Evolutionary conservation across 23 red algal species (phyloP).

Genomic region (Gracilaria domingensis): DNA sequence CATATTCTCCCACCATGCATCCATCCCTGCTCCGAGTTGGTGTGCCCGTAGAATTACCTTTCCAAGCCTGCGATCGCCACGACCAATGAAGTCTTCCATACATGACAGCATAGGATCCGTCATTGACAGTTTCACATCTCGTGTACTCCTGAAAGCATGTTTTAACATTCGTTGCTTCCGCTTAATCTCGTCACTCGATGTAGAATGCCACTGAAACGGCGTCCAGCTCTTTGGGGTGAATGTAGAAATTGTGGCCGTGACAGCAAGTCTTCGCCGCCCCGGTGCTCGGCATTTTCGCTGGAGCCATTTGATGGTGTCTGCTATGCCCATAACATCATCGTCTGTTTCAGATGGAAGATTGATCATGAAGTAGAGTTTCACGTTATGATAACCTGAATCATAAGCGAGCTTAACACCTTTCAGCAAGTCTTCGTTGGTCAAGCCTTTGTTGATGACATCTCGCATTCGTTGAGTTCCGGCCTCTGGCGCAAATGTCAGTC

Average conservation of each 20-base stretch:
- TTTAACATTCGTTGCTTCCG: slow-evolving; percentile 79
- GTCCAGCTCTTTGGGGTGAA: slow-evolving; percentile 83
- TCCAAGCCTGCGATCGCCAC: slow-evolving; percentile 64
- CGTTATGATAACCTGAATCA: slow-evolving; percentile 69
- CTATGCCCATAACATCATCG: slow-evolving; percentile 83
- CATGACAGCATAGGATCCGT: slow-evolving; percentile 61
- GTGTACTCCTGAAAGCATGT: slow-evolving; percentile 40
- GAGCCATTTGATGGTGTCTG: slow-evolving; percentile 74
- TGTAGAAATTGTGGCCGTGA: slow-evolving; percentile 74
- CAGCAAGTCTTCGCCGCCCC: slow-evolving; percentile 48
- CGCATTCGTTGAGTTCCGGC: slow-evolving; percentile 84
- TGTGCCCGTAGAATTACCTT: slow-evolving; percentile 65
- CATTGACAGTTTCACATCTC: slow-evolving; percentile 57
- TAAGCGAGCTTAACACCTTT: slow-evolving; percentile 75
- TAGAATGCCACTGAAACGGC: slow-evolving; percentile 86
- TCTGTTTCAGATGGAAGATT: slow-evolving; percentile 83
- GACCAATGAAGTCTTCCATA: slow-evolving; percentile 86
- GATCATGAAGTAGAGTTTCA: slow-evolving; percentile 88
- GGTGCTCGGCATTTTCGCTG: slow-evolving; percentile 57
- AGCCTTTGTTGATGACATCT: slow-evolving; percentile 84
- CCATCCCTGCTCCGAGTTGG: slow-evolving; percentile 75
- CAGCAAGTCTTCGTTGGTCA: slow-evolving; percentile 73
- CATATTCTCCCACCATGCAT: slow-evolving; percentile 82
- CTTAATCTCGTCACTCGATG: slow-evolving; percentile 61
- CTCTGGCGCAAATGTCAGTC: slow-evolving; percentile 82